Evolutionary conservation across 2,329 filamentous ascomycete genomes (phyloP), one percentile per base, ranked within the genome.

Genomic region (Colletotrichum plurivorum): DNA sequence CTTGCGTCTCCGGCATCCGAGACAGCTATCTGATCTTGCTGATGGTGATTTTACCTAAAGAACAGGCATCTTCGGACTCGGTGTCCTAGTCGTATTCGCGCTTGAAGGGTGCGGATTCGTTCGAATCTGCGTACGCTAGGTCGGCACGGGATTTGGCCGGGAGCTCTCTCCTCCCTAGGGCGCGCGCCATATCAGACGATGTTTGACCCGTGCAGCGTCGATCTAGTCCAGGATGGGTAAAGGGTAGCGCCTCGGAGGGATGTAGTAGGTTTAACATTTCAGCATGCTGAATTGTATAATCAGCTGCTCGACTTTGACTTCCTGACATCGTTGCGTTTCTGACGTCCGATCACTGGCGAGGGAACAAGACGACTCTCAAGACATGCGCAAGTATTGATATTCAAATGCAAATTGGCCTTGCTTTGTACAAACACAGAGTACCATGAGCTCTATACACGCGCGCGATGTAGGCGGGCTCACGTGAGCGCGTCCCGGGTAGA

Each of bases 361-460:
- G 22, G 12, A 31, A 18, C n/a, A 36, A 36, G 10, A 36, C 31
- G 10, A 7, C 13, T n/a, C 4, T 49, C 46, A 9, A 20, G 31
- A 36, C 5, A 13, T 13, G 12, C 25, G 46, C 9, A n/a, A 64
- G 15, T 65, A 48, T 64, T 31, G 20, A 45, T 59, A 41, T 22
- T 68, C 46, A 43, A 48, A 64, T 60, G 51, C 31, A 36, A 18
- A 53, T 68, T 53, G 36, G 39, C 48, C 64, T 45, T 64, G 48
- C 46, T 68, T 68, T 68, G 48, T 68, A 64, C 65, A 58, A 43
- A 31, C 27, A 49, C 49, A 27, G 54, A 55, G 31, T 36, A 36
- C 27, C 48, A 39, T 57, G 48, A 68, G 65, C 61, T 59, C 65
- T 65, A 58, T 68, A 65, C 60, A 65, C 61, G 64, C 31, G 31